Base-by-base conservation (phyloP, 2,329 filamentous ascomycete species). In the Fusarium dimerum region DNA sequence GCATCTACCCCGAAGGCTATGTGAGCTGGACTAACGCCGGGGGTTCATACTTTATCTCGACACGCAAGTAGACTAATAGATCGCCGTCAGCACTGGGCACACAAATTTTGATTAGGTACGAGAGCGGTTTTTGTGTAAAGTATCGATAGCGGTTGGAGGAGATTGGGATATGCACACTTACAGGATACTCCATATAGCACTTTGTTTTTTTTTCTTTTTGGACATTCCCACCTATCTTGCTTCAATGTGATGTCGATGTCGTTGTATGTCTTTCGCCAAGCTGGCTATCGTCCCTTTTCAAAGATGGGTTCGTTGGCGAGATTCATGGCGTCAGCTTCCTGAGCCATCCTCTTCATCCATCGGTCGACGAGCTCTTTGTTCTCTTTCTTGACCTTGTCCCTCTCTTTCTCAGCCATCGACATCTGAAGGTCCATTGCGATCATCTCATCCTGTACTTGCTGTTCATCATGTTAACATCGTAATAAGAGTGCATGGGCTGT, bases 21-120 rank as follows among this genome's bases (percentile, higher is more conserved):
- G 94, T 99, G 59, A 96, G 92, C 73, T 99, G 94, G 94, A 93
- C 90, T 13, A 88, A 89, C 60, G 84, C 87, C 47, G 86, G 87
- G 26, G 93, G 93, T 29, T 83, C 86, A 50, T 99, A 94, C 73
- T 97, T 89, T 68, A 89, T 97, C 67, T 92, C 93, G 51, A 92
- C 83, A 12, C 90, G 90, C 72, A 90, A 91, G 67, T 71, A 71
- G 62, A 66, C 66, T 67, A 36, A 60, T 59, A 63, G 56, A 60
- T 56, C 56, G 63, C 63, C 57, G 59, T 71, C 60, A 72, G 69
- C 64, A 65, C 48, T 61, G 50, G 52, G 51, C 53, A 50, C 48
- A 45, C 52, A 52, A 46, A 54, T 47, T 50, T 54, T 55, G 49
- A 47, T 29, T 47, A n/a, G 49, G 51, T 50, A 57, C 48, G 46